Percentiles rank a stretch among this genome's conserved stretches.
Evolutionary conservation across 345 rosid genomes (phyloP).

Genomic region (Carallia pectinifolia): DNA sequence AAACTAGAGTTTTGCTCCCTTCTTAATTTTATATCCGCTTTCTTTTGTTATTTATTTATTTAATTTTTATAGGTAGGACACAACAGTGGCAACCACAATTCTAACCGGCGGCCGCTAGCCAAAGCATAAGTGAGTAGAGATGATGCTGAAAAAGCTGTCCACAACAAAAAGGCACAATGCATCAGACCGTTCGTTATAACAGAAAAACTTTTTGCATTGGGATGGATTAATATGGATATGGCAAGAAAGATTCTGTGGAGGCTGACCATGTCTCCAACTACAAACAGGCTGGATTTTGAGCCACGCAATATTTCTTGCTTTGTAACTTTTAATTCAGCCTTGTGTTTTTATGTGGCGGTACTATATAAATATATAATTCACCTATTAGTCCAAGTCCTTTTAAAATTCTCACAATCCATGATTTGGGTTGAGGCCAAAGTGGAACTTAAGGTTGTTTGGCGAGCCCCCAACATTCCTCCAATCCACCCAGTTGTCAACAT

Average conservation of each 20-base stretch:
- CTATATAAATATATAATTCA: not conserved
- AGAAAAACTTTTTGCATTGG: constrained; percentile 23
- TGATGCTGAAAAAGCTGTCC: constrained; percentile 57
- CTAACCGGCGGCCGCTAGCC: constrained; percentile 62
- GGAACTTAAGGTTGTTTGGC: too few relatives aligned
- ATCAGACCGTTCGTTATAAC: constrained; percentile 55
- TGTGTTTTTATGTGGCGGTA: too few relatives aligned
- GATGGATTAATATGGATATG: not conserved
- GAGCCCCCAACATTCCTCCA: too few relatives aligned
- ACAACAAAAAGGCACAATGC: constrained; percentile 68
- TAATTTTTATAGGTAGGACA: too few relatives aligned
- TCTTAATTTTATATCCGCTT: too few relatives aligned
- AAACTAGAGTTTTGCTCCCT: too few relatives aligned
- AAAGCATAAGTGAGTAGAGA: constrained; percentile 58
- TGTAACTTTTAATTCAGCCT: too few relatives aligned
- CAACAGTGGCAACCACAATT: not conserved
- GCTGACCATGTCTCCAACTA: constrained; percentile 83
- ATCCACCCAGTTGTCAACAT: too few relatives aligned
- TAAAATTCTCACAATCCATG: too few relatives aligned
- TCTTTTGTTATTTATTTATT: too few relatives aligned
- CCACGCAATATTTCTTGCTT: too few relatives aligned
- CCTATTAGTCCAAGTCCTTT: not conserved
- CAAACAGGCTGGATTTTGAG: constrained; percentile 53
- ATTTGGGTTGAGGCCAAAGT: too few relatives aligned
- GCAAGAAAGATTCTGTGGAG: constrained; percentile 12